Conservation (phyloP, 2,329 filamentous ascomycete species). For the Botrytis pseudocinerea region DNA sequence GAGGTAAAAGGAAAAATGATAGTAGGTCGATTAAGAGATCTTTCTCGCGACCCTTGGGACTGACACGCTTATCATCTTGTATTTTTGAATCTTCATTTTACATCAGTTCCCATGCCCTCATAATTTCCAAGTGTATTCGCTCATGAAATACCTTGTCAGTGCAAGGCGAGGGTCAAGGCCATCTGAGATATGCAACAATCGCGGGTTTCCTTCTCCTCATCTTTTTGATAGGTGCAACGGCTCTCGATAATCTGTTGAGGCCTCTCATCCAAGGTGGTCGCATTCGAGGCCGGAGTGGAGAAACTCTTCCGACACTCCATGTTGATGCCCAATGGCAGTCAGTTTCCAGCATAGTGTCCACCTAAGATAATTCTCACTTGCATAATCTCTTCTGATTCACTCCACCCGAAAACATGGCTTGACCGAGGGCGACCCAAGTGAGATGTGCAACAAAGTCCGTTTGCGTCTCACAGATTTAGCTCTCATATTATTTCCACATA, state of each 20-base stretch:
- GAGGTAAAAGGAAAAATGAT: background rate
- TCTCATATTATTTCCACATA: background rate
- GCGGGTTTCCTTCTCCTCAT: background rate
- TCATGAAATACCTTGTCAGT: background rate
- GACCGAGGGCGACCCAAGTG: background rate
- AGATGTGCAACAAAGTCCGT: constrained; percentile 4
- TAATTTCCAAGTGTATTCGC: background rate
- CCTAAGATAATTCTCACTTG: background rate
- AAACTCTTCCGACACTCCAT: background rate
- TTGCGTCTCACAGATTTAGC: background rate
- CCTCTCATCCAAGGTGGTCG: background rate
- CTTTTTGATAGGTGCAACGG: background rate
- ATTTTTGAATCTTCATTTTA: background rate
- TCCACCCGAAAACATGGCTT: background rate
- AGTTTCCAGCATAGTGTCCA: background rate
- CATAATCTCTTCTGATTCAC: background rate
- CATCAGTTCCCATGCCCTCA: too few species aligned
- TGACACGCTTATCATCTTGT: background rate
- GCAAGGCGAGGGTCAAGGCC: constrained; percentile 6
- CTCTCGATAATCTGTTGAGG: background rate
- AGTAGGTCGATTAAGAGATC: background rate
- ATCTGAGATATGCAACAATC: constrained; percentile 7
- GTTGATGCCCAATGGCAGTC: background rate
- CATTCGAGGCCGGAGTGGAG: background rate
- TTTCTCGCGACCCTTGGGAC: background rate